Evolutionary conservation across 345 rosid species (phyloP), one percentile per base, ranked within the genome.

Genomic region (Dimocarpus longan): DNA sequence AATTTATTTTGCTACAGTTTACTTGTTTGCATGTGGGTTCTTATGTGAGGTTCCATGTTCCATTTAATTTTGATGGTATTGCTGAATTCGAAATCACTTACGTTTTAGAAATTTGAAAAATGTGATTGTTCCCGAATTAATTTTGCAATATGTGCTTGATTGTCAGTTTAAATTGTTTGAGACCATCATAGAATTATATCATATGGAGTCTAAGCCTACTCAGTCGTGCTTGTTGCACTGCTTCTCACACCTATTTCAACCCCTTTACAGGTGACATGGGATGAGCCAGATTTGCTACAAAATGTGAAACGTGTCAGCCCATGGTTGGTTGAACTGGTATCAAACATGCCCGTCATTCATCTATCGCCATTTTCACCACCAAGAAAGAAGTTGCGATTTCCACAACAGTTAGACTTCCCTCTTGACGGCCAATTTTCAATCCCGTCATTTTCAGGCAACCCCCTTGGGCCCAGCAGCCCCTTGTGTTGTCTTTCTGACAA

Each of bases 221-320:
- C 46, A 39, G 43, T 56, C 22, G 7, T 68, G 39, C 67, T 68
- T 76, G 18, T 56, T 50, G 40, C 54, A 21, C 24, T 69, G 64
- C 22, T 52, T 26, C 77, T 73, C 70, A 77, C 78, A 22, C 32
- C 3, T 69, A 6, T 42, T 24, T 50, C 2, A 64, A 46, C 28
- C 12, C 5, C 62, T 32, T 76, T 71, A 70, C 87, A 94, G 99
- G 97, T 96, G 71, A 91, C 91, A 16, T 96, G 99, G 99, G 99
- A 96, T 24, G 99, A 96, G 78, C 98, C 98, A 1, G 99, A 96
- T 83, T 85, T 94, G 88, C 87, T 93, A 15, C 99, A 89, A 75
- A 93, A 94, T 43, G 98, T 94, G 83, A 94, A 91, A 70, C 87
- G 95, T 13, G 95, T 96, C 3, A 96, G 88, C 74, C 99, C 99